Evolutionary conservation across 176 grass and related monocot genomes (phyloP), one percentile per base, ranked within the genome.

Genomic region (Rhynchospora pubera): DNA sequence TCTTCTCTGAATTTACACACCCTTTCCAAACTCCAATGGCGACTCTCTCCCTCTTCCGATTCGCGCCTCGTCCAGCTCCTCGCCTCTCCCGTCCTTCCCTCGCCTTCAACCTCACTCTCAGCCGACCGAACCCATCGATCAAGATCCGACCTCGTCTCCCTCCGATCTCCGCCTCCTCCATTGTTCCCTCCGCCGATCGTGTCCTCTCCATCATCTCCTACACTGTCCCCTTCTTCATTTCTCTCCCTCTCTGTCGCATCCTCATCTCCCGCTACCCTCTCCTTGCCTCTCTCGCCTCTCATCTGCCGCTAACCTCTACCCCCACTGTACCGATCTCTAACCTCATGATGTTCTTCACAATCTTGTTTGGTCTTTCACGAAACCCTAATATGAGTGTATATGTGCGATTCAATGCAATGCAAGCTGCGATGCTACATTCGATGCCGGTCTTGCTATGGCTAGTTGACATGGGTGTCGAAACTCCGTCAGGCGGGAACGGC

Each of bases 221-320:
- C 80, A 70, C 62, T 44, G 84, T 89, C 69, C 87, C 87, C 18
- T 78, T 86, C 42, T 12, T 86, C 45, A 85, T 86, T 23, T 83
- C 84, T 48, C 70, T 89, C 53, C 87, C 82, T 65, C 86, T 86
- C 71, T 84, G 84, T 9, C 72, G 79, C 15, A 52, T 86, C 79
- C 83, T 89, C 51, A 55, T 74, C 53, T n/a, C 84, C 43, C 87
- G 87, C 70, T 77, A 55, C 18, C 62, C 83, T 14, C 19, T 67
- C 21, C 16, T 61, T 22, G 87, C 87, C 16, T 65, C 87, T 13
- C 69, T 80, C 66, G 22, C 62, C 34, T 68, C 83, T n/a, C n/a
- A n/a, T n/a, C n/a, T n/a, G n/a, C n/a, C n/a, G n/a, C n/a, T n/a
- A n/a, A n/a, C n/a, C n/a, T n/a, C n/a, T n/a, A n/a, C n/a, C n/a